Evolutionary conservation across 2,329 filamentous ascomycete genomes (phyloP), one percentile per base, ranked within the genome.

Genomic region (Pyrenophora seminiperda): DNA sequence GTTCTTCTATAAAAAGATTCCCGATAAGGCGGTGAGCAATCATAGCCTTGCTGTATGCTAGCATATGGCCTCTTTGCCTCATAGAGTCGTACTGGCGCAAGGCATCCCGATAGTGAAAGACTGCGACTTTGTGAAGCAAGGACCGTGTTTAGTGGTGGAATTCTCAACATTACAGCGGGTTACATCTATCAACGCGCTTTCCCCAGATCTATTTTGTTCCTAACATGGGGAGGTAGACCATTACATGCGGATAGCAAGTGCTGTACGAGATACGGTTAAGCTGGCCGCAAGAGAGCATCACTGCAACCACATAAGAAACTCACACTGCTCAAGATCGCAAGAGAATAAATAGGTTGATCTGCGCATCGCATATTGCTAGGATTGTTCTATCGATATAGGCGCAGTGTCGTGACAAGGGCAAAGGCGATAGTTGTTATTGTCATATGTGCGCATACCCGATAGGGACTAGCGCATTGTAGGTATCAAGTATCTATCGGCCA

Each of bases 311-410:
- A 20, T 46, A 13, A 20, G 42, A 31, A 33, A 19, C 17, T 14
- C 29, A 11, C 41, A 19, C 36, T 54, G 36, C 7, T 29, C 31
- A 37, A 34, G 43, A n/a, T 15, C 27, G 19, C 38, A 44, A 43
- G 45, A 27, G 18, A n/a, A 52, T 52, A 30, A 40, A 48, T 45
- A 29, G 30, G 29, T 46, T 53, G 53, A 54, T 50, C 29, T 34
- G 11, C 10, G 46, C 37, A 46, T 36, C 10, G 46, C 37, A 46
- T 36, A 27, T 34, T 45, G 30, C n/a, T 41, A 40, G 19, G 36
- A 13, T 27, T 29, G 47, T 49, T 47, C 54, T 52, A 57, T 62
- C 50, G 59, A 57, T 57, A 18, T 18, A 15, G 43, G 46, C 58
- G 52, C 40, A 53, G 59, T 56, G 45, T 44, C 33, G 7, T 37